phyloP scores from a whole-genome alignment of 768 basidiomycete genomes.

The Lactarius psammicola region DNA sequence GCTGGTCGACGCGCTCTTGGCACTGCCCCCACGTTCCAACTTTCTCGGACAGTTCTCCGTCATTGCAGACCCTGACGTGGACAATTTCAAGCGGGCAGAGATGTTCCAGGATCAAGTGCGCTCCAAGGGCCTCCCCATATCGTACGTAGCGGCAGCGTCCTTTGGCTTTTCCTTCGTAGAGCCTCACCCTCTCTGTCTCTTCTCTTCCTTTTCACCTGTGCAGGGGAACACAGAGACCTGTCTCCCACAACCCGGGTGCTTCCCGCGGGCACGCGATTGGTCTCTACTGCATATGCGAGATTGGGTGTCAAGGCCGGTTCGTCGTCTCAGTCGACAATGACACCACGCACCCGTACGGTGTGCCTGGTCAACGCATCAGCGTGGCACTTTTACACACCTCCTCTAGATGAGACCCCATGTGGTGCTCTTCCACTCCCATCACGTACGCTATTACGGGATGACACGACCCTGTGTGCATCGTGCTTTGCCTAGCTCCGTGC shows the following conservation, averaged over 20 bases:
- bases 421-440: neutral
- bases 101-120: constrained; percentile 3
- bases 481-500: neutral
- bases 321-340: constrained; percentile 16
- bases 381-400: neutral
- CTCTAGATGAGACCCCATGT: neutral
- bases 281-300: neutral
- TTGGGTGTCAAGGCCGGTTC: constrained; percentile 3
- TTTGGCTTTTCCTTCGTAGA: neutral
- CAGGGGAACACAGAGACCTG: neutral
- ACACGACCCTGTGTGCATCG: neutral
- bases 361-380: constrained; percentile 14
- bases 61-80: constrained; percentile 6
- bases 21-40: neutral
- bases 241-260: neutral
- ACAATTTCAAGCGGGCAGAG: constrained; percentile 7
- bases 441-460: neutral
- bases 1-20: constrained; percentile 1
- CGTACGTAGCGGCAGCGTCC: constrained; percentile 4
- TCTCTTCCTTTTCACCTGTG: neutral
- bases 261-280: neutral
- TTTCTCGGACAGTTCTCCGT: constrained; percentile 19
- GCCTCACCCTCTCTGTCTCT: neutral
- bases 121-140: neutral
- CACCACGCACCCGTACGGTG: constrained; percentile 1